Percentiles rank a stretch among this genome's conserved stretches.
phyloP scores from a whole-genome alignment of 2,329 filamentous ascomycete genomes.

The Cryoendolithus antarcticus region DNA sequence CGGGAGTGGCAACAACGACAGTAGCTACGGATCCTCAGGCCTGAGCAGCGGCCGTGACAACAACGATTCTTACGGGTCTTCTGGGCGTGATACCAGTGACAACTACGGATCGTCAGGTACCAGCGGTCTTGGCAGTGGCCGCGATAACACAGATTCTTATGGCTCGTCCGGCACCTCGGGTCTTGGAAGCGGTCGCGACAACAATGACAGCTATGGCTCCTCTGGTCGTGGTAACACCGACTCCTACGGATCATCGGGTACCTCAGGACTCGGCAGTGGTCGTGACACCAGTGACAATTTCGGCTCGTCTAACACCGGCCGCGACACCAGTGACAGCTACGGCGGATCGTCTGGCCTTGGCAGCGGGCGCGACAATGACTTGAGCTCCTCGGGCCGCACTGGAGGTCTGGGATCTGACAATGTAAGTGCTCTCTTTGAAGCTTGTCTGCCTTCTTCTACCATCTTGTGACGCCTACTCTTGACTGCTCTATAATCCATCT shows the following conservation, averaged over 20 bases:
- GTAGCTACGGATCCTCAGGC: conserved; percentile 8
- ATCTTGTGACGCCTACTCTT: no score
- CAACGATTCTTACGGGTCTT: conserved; percentile 7
- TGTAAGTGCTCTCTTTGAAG: neutral
- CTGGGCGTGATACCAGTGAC: conserved; percentile 8
- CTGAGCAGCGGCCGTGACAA: conserved; percentile 9
- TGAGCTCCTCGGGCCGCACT: conserved; percentile 1
- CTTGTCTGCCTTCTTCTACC: conserved; percentile 11
- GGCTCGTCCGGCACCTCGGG: neutral
- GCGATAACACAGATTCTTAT: neutral
- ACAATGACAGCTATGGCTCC: conserved; percentile 10
- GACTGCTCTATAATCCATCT: no score
- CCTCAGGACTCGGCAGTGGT: conserved; percentile 5
- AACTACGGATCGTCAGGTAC: conserved; percentile 2
- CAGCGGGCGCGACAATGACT: conserved; percentile 1
- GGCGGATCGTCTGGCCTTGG: conserved; percentile 3
- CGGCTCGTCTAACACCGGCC: conserved; percentile 11
- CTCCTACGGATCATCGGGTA: conserved; percentile 1
- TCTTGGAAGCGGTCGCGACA: neutral
- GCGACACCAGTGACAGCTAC: conserved; percentile 10
- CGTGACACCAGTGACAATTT: conserved; percentile 4
- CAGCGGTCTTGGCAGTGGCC: neutral
- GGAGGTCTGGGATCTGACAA: conserved; percentile 1
- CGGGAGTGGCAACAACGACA: conserved; percentile 9
- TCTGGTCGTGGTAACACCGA: conserved; percentile 5